These are phyloP conservation scores for Fusarium palustre DNA, from an alignment of 2,329 filamentous ascomycete species.

Conservation along the genomic window DNA sequence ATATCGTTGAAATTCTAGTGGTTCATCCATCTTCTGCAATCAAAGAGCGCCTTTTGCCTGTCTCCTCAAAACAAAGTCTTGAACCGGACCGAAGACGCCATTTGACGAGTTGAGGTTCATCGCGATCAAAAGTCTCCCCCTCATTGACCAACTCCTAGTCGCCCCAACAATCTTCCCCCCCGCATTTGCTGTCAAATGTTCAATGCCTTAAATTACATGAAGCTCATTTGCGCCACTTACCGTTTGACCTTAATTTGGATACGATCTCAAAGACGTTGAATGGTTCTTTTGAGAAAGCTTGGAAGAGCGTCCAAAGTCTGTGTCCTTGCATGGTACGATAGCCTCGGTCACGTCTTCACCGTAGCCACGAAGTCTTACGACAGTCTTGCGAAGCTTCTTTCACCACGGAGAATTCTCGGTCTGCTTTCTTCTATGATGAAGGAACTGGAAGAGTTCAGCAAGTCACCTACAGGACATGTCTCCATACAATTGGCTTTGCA, in stretches of 20 bases:
- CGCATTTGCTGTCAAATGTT: background rate
- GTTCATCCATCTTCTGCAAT: background rate
- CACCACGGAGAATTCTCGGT: background rate
- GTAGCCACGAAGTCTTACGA: background rate
- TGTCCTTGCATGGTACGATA: background rate
- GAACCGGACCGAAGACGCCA: conserved; percentile 22
- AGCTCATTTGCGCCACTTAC: background rate
- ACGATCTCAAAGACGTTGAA: background rate
- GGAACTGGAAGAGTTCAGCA: background rate
- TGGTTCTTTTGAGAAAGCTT: background rate
- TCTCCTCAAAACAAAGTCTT: background rate
- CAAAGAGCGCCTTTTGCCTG: background rate
- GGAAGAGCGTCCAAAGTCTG: background rate
- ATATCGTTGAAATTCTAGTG: background rate
- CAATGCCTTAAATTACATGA: background rate
- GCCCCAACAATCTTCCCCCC: background rate
- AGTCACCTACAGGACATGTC: background rate
- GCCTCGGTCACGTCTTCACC: background rate
- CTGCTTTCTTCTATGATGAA: background rate
- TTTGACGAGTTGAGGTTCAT: background rate
- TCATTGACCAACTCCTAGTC: background rate
- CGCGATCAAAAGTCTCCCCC: background rate
- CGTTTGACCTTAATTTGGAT: background rate
- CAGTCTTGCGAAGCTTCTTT: background rate
- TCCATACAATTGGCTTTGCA: background rate